Conservation (phyloP, 768 basidiomycete genomes). For the Hypholoma fasciculare region DNA sequence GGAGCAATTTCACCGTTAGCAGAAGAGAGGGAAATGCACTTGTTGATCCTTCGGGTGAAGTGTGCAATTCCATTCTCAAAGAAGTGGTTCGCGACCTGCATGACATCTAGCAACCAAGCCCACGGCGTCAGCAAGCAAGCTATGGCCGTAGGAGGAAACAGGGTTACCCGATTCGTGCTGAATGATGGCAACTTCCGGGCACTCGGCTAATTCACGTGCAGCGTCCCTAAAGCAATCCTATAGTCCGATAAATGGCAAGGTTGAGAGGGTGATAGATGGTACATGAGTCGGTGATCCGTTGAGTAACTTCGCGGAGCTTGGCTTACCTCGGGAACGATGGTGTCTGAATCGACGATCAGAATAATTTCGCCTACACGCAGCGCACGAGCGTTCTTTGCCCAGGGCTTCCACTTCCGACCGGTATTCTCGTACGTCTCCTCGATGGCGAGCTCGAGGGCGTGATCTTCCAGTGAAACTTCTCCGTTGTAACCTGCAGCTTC, state of each 20-base stretch:
- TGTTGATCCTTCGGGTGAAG: slow-evolving; percentile 87
- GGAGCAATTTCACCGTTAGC: slow-evolving; percentile 84
- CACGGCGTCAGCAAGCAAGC: slow-evolving; percentile 4
- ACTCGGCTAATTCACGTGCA: slow-evolving; percentile 79
- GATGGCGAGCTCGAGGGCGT: slow-evolving; percentile 69
- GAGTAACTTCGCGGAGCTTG: background rate
- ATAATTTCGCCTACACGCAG: slow-evolving; percentile 80
- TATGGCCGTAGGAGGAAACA: background rate
- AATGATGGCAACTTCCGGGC: slow-evolving; percentile 84
- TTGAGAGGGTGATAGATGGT: background rate
- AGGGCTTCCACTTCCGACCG: slow-evolving; percentile 62
- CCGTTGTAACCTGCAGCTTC: slow-evolving; percentile 40
- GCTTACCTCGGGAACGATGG: slow-evolving; percentile 69
- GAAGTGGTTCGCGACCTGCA: slow-evolving; percentile 88
- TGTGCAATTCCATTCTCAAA: slow-evolving; percentile 90
- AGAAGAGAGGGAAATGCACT: slow-evolving; percentile 75
- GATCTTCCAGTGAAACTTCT: slow-evolving; percentile 60
- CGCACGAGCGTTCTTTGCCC: slow-evolving; percentile 75
- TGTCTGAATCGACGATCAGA: slow-evolving; percentile 81
- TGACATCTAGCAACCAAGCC: slow-evolving; percentile 55
- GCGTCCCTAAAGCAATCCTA: slow-evolving; percentile 90
- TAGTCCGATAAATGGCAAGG: background rate
- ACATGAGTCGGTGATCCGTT: too few species aligned
- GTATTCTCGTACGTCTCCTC: slow-evolving; percentile 69
- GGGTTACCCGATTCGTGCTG: slow-evolving; percentile 80